A percentile compares a stretch with the other conserved stretches of the same genome.
Conservation (phyloP, 768 basidiomycete species). For the Phanerochaete sordida region DNA sequence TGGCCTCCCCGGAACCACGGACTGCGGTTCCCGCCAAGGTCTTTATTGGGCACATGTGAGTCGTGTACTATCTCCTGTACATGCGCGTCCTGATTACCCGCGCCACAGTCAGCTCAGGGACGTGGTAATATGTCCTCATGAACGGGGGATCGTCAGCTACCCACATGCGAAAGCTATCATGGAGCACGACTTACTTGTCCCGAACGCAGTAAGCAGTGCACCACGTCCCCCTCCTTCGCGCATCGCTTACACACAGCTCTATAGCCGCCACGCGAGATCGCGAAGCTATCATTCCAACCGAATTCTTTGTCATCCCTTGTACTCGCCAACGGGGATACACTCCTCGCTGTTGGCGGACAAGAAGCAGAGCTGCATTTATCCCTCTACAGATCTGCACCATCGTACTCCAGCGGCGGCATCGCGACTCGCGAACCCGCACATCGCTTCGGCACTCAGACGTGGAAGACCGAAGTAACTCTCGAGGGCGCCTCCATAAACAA, state of each 20-base stretch:
- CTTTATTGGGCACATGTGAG: slow-evolving; percentile 61
- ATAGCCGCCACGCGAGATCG: slow-evolving; percentile 41
- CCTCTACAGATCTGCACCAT: slow-evolving; percentile 30
- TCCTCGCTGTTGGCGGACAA: slow-evolving; percentile 77
- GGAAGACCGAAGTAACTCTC: slow-evolving; percentile 55
- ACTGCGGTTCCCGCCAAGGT: slow-evolving; percentile 29
- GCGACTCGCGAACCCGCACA: slow-evolving; percentile 11
- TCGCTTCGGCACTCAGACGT: slow-evolving; percentile 28
- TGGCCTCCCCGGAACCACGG: slow-evolving; percentile 20
- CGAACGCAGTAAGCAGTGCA: slow-evolving; percentile 46
- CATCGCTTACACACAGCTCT: too few relatives aligned
- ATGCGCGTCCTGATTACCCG: not conserved
- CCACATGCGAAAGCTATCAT: slow-evolving; percentile 49
- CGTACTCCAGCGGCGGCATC: slow-evolving; percentile 3
- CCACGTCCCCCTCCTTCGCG: too few relatives aligned
- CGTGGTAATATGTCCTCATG: slow-evolving; percentile 69
- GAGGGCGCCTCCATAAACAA: slow-evolving; percentile 74
- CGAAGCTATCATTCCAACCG: slow-evolving; percentile 53
- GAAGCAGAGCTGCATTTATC: slow-evolving; percentile 71
- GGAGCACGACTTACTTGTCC: slow-evolving; percentile 54
- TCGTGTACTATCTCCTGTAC: not conserved
- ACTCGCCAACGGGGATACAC: slow-evolving; percentile 47
- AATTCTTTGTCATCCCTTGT: slow-evolving; percentile 60
- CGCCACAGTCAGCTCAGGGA: slow-evolving; percentile 67
- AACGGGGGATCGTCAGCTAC: slow-evolving; percentile 63